phyloP scores from a whole-genome alignment of 108 stramenopile species.

The Cyclotella choctawhatcheeana region DNA sequence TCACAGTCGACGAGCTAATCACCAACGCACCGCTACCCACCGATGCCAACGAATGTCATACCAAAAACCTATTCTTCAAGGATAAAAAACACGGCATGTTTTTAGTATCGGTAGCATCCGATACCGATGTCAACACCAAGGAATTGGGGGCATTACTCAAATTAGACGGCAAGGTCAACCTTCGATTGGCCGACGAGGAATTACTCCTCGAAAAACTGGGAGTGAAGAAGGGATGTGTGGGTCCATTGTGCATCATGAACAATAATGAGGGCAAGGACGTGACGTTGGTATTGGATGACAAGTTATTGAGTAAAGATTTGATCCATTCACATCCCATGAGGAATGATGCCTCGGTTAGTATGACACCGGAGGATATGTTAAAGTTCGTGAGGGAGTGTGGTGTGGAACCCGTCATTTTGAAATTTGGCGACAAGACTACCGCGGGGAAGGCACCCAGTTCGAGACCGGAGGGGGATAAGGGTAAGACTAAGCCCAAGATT shows the following conservation, averaged over 20 bases:
- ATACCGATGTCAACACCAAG: conserved; percentile 80
- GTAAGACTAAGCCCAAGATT: conserved; percentile 37
- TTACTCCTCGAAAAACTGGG: conserved; percentile 68
- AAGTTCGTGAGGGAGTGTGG: conserved; percentile 63
- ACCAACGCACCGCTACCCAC: conserved; percentile 72
- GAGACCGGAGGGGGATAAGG: conserved; percentile 41
- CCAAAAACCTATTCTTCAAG: conserved; percentile 90
- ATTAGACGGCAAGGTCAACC: conserved; percentile 89
- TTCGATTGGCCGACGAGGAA: conserved; percentile 86
- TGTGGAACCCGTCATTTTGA: conserved; percentile 67
- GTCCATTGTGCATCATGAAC: conserved; percentile 85
- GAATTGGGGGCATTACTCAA: conserved; percentile 78
- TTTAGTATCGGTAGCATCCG: conserved; percentile 59
- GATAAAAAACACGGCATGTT: conserved; percentile 93
- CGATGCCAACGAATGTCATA: conserved; percentile 68
- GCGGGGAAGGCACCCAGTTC: conserved; percentile 45
- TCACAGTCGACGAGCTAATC: conserved; percentile 82
- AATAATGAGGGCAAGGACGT: conserved; percentile 68
- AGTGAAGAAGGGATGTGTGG: conserved; percentile 87
- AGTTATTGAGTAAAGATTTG: conserved; percentile 46
- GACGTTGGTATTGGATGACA: conserved; percentile 85
- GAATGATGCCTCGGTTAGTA: conserved; percentile 83
- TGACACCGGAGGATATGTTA: conserved; percentile 69
- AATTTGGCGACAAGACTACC: conserved; percentile 54
- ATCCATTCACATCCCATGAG: conserved; percentile 91